Base-by-base conservation (phyloP, 2,329 filamentous ascomycete species). In the Aspergillus puulaauensis region DNA sequence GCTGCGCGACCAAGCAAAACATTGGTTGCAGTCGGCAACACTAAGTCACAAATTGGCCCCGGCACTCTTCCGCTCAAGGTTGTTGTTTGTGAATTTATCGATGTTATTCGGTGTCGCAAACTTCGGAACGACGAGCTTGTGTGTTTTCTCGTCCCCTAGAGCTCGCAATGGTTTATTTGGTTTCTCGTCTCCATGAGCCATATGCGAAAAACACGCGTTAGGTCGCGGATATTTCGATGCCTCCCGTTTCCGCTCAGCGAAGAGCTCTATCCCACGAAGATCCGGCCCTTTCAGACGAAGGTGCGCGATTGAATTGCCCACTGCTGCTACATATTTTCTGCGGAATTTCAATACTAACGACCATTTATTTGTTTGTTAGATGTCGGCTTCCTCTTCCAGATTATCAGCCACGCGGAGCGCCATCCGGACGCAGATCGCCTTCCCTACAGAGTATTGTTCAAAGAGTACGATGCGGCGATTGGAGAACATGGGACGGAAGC, bases 381-480 rank as follows among this genome's bases (percentile, higher is more conserved):
- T 78, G 90, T 96, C 72, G 83, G 84, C 61, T 82, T 91, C 61
- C 81, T 96, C 57, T 89, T 91, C 74, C 82, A 89, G 58, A 90
- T 96, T 68, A 87, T 96, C 68, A 79, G 81, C 60, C 82, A 83
- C 65, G 92, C 90, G 44, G 86, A 93, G 75, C 78, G 83, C 41
- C 81, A 90, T 31, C 80, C 85, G 1, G 83, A 87, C 56, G 82
- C 82, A 49, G 84, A 89, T 65, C 82, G 84, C 55, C 80, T 89
- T 21, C 87, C 90, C 3, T 91, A 89, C 57, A 86, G 87, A 68
- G 90, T 91, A 9, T 82, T 96, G 17, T 96, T 96, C 75, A 82
- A 83, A 53, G 90, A 91, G 31, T 96, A 96, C 70, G 89, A 95
- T 69, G 81, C 85, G 56, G 82, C 93, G 43, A 83, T 96, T n/a